Evolutionary conservation across 306 rosid species (phyloP).

Genomic region (Inga laurina): DNA sequence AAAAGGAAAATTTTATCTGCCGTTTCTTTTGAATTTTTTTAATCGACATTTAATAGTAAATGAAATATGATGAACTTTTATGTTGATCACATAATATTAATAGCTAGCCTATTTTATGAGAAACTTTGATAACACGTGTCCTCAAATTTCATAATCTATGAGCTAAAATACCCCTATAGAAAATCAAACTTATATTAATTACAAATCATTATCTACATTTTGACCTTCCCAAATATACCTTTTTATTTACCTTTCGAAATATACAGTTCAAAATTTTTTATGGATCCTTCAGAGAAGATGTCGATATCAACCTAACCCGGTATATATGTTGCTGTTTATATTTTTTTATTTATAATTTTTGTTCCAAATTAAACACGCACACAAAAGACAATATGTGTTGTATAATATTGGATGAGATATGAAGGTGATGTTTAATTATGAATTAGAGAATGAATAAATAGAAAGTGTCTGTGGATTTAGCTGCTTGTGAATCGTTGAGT

Average conservation of each 20-base stretch:
- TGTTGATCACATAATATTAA: not conserved
- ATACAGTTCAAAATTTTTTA: not conserved
- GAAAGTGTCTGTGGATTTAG: conserved; percentile 32
- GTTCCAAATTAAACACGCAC: not conserved
- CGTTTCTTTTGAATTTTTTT: not conserved
- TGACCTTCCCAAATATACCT: not conserved
- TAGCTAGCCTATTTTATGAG: not conserved
- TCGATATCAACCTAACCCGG: not conserved
- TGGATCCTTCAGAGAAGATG: not conserved
- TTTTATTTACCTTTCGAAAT: not conserved
- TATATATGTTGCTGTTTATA: not conserved
- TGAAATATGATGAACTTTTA: not conserved
- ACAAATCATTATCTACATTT: not conserved
- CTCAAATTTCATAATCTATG: not conserved
- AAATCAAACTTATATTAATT: not conserved
- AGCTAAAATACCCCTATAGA: not conserved
- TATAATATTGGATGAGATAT: conserved; percentile 14
- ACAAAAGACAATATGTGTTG: not conserved
- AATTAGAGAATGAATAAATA: conserved; percentile 14
- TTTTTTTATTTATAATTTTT: not conserved
- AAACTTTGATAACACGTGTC: not conserved
- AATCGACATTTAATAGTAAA: not conserved
- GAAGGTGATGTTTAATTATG: conserved; percentile 1
- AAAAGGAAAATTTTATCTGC: not conserved
- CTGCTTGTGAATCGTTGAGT: conserved; percentile 29